Base-by-base conservation (phyloP, 2,329 filamentous ascomycete species). In the Aspergillus neotritici region DNA sequence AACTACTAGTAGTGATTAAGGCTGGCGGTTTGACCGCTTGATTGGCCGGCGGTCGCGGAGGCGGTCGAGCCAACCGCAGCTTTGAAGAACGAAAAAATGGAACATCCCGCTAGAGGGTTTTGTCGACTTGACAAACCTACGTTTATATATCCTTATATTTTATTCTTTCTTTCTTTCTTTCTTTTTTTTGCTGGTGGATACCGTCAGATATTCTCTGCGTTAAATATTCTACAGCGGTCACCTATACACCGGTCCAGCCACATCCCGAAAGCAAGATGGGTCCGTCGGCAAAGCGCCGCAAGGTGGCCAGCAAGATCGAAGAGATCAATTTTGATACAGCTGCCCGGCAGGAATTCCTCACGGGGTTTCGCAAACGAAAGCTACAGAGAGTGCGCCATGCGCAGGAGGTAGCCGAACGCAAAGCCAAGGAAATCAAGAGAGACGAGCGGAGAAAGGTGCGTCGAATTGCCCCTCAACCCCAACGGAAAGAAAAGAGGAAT, bases 301-400 rank as follows among this genome's bases (percentile, higher is more conserved):
- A 85, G 64, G 55, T 68, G 61, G 63, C 75, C 11, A 71, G 74
- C 35, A 69, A 73, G 31, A 74, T 87, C 47, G 87, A 90, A 60
- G 87, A 94, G 64, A 84, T 98, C 65, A 80, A 74, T 40, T 98
- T 97, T 70, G 89, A 98, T 70, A 71, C 77, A 48, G 75, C 77
- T 48, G 86, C 86, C 35, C 83, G 93, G 52, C 73, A 85, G 52
- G 89, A 97, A 60, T 98, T 87, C 63, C 76, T 98, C 45, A 96
- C 89, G 0, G 93, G 93, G 3, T 98, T 98, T 69, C 90, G 91
- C 73, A 98, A 97, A 76, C 84, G 93, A 66, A 97, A 96, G 67
- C 71, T 86, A 41, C 85, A 88, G 64, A 79, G 93, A 31, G 82
- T 83, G 53, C 94, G 94, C 71, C 75, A 83, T 66, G 91, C 91